Conservation (phyloP, 805 yeast species). For the Kluyveromyces dobzhanskii region DNA sequence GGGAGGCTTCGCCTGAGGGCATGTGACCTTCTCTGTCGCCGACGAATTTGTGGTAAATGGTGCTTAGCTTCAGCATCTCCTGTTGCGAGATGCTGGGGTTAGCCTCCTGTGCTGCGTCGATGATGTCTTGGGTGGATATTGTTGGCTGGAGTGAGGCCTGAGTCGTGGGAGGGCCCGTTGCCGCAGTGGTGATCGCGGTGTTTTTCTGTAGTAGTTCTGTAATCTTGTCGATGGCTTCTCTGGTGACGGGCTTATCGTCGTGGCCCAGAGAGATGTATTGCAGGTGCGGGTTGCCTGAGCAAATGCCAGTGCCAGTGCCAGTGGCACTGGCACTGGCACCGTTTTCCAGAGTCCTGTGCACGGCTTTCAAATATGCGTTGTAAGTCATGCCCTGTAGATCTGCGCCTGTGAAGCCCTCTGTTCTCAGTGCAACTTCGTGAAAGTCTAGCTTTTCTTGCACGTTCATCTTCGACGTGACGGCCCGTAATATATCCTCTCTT, state of each 20-base stretch:
- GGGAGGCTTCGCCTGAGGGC: slow-evolving; percentile 78
- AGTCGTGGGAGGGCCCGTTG: background rate
- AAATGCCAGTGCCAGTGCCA: background rate
- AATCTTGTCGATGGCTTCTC: background rate
- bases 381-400: slow-evolving; percentile 89
- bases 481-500: slow-evolving; percentile 57
- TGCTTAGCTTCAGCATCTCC: slow-evolving; percentile 54
- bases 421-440: slow-evolving; percentile 42
- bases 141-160: slow-evolving; percentile 41
- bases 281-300: no score
- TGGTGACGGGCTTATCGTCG: slow-evolving; percentile 9
- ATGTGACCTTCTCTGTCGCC: slow-evolving; percentile 76
- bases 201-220: slow-evolving; percentile 1
- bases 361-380: slow-evolving; percentile 84
- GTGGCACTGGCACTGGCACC: slow-evolving; percentile 32
- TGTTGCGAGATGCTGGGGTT: slow-evolving; percentile 80
- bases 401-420: slow-evolving; percentile 87
- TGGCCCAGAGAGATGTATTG: slow-evolving; percentile 37
- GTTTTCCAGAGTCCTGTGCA: slow-evolving; percentile 59
- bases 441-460: slow-evolving; percentile 44
- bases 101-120: slow-evolving; percentile 60
- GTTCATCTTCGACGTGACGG: slow-evolving; percentile 35
- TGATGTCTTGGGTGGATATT: slow-evolving; percentile 48
- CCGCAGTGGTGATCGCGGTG: background rate
- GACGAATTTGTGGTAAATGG: slow-evolving; percentile 64